These are phyloP conservation scores for Chrysopogon serrulatus DNA, from an alignment of 176 grass and related monocot species.

Conservation along the genomic window DNA sequence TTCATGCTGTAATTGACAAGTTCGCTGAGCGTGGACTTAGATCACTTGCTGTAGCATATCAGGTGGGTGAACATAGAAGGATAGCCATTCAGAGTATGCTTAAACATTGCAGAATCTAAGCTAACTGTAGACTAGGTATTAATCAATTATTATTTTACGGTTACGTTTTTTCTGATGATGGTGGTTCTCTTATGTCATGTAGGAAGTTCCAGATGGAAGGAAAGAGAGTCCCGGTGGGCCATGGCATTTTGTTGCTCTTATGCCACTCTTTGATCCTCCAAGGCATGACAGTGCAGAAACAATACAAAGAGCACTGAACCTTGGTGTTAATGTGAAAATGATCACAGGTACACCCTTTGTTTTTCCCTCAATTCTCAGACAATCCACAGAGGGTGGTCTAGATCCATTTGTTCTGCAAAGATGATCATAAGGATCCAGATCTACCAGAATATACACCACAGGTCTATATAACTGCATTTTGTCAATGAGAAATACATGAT, in stretches of 20 bases:
- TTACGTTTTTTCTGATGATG: not conserved
- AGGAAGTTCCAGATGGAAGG: constrained; percentile 2
- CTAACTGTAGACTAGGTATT: not conserved
- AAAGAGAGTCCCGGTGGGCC: constrained; percentile 6
- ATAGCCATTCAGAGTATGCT: not conserved
- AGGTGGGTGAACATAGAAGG: not conserved
- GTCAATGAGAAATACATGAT: not conserved
- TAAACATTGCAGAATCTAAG: not conserved
- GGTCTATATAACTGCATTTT: not conserved
- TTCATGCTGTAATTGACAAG: constrained; percentile 12
- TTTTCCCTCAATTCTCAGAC: not conserved
- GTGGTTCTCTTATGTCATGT: not conserved
- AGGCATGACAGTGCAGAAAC: constrained; percentile 7
- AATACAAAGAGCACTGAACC: constrained; percentile 5
- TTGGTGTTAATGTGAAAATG: constrained; percentile 9
- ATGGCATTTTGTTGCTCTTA: not conserved
- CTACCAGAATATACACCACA: not conserved
- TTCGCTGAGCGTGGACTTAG: constrained; percentile 8
- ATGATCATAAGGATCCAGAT: not conserved
- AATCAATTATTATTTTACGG: not conserved
- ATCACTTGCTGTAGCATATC: constrained; percentile 8
- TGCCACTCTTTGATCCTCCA: constrained; percentile 11
- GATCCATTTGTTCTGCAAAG: not conserved
- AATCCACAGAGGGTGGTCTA: not conserved
- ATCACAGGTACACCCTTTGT: not conserved